These are phyloP conservation scores for Senecio squalidus DNA, from an alignment of 140 eudicot species.

Conservation along the genomic window DNA sequence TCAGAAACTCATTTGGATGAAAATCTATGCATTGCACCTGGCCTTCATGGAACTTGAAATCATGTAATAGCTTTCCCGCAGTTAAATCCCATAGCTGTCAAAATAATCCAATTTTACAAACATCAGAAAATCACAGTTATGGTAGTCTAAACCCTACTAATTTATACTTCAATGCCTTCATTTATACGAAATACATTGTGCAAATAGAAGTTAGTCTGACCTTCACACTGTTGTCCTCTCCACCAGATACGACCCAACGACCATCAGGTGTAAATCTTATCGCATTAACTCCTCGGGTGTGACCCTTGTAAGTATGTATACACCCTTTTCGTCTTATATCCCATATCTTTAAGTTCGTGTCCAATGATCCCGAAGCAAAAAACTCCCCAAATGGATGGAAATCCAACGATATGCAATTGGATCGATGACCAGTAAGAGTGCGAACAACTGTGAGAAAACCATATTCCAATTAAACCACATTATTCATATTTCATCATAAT, in stretches of 20 bases:
- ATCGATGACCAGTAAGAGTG: conserved; percentile 92
- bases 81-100: conserved; percentile 96
- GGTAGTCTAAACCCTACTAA: too few relatives aligned
- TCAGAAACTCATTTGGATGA: conserved; percentile 94
- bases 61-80: conserved; percentile 96
- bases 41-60: conserved; percentile 93
- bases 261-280: conserved; percentile 99
- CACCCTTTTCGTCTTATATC: conserved; percentile 96
- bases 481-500: conserved; percentile 12
- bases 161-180: neutral
- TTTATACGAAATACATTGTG: conserved; percentile 12
- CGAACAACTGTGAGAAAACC: conserved; percentile 67
- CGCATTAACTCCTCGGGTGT: conserved; percentile 92
- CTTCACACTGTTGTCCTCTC: conserved; percentile 98
- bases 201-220: conserved; percentile 28
- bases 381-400: conserved; percentile 98
- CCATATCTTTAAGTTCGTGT: conserved; percentile 97
- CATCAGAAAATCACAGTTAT: conserved; percentile 1
- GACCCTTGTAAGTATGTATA: conserved; percentile 97
- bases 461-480: neutral
- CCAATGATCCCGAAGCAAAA: conserved; percentile 96
- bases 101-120: conserved; percentile 13
- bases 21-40: conserved; percentile 93
- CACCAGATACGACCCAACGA: conserved; percentile 99
- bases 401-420: conserved; percentile 92